Base-by-base conservation (phyloP, 176 grass and related monocot species). In the Elymus sibiricus region DNA sequence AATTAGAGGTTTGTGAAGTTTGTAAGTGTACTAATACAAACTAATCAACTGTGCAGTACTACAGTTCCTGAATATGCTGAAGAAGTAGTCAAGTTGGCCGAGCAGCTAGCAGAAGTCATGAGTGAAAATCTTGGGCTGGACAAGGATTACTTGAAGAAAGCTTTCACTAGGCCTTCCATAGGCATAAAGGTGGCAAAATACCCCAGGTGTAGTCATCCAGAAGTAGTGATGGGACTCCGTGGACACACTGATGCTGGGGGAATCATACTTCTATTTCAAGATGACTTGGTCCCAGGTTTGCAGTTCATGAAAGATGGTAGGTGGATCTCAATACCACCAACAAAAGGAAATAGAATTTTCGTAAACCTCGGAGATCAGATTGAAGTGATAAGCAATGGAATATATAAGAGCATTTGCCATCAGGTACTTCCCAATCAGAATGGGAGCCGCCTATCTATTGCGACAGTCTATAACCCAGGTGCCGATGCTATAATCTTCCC, bases 101-200 rank as follows among this genome's bases (percentile, higher is more conserved):
- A 94, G 49, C 49, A 64, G 77, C 65, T 94, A 34, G 84, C 87
- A 10, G 89, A 84, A 87, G 71, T 43, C 61, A 84, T 91, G 87
- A 91, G 89, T 21, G 84, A 94, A 80, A 94, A 94, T 86, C 92
- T 91, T 84, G 92, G 92, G 37, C 71, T 94, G 5, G 87, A 87
- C 71, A 91, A 87, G 37, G 76, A 89, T 60, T 84, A 91, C 81
- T 64, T 94, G 59, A 74, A 84, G 87, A 89, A 76, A 44, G 81
- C 71, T 61, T 94, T 94, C 85, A 84, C 77, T 35, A 64, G 68
- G 32, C 89, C 92, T 81, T 91, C 87, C 32, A 72, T 91, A 46
- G 92, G 89, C 40, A 89, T 89, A 64, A 94, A 94, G 77, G 92
- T 91, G 37, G 92, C 92, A 72, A 94, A 89, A 60, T 94, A 94